These are phyloP conservation scores for Cladochytrium tenue DNA, from an alignment of 371 early-diverging fungal species.

Conservation along the genomic window DNA sequence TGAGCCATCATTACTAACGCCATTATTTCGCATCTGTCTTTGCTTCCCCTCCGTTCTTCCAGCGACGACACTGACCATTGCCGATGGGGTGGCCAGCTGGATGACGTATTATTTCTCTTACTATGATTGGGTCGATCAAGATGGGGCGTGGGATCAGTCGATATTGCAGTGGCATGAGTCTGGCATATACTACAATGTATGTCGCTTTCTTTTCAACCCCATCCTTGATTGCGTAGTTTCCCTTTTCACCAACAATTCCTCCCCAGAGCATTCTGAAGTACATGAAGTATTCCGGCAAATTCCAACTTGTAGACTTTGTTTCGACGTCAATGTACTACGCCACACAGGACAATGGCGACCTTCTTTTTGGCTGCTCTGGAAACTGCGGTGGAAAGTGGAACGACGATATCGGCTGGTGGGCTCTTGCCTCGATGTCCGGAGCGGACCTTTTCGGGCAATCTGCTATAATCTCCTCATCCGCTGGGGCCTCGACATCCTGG, in stretches of 20 bases:
- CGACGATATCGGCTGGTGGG: constrained; percentile 45
- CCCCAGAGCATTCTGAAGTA: background rate
- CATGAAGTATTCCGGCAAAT: background rate
- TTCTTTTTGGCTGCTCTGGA: background rate
- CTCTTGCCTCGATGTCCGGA: constrained; percentile 3
- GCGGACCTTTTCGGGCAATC: background rate
- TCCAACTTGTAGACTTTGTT: background rate
- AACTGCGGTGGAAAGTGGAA: constrained; percentile 28
- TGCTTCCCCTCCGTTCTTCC: too few relatives aligned
- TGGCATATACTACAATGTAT: constrained; percentile 13
- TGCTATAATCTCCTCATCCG: background rate
- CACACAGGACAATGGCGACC: background rate
- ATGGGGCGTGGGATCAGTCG: background rate
- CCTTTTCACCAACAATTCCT: background rate
- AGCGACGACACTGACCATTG: background rate
- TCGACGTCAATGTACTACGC: background rate
- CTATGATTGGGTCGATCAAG: background rate
- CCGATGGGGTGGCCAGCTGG: background rate
- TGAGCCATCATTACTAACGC: background rate
- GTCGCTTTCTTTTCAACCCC: background rate
- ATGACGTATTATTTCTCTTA: background rate
- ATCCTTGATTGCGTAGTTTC: background rate
- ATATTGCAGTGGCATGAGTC: constrained; percentile 23
- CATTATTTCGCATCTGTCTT: background rate
- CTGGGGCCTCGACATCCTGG: constrained; percentile 19